phyloP scores from a whole-genome alignment of 2,329 filamentous ascomycete genomes.

The Fusarium sp. region DNA sequence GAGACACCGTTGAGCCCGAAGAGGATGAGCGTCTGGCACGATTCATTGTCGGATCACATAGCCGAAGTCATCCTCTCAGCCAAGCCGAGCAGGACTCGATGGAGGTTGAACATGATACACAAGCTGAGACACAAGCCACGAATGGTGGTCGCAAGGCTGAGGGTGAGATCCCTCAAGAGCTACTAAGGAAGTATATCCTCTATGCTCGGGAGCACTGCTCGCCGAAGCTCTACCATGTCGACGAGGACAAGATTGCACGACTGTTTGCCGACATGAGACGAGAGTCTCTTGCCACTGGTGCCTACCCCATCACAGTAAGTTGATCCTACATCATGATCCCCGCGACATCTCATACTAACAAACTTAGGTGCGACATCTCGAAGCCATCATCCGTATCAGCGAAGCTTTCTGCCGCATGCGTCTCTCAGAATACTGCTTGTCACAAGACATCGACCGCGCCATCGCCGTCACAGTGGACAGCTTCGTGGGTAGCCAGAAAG shows the following conservation, averaged over 20 bases:
- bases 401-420: slow-evolving; percentile 98
- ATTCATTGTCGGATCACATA: slow-evolving; percentile 95
- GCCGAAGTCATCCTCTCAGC: slow-evolving; percentile 80
- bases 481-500: slow-evolving; percentile 95
- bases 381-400: slow-evolving; percentile 95
- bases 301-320: slow-evolving; percentile 96
- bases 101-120: slow-evolving; percentile 69
- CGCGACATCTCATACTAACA: slow-evolving; percentile 17
- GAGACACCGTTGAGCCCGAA: slow-evolving; percentile 90
- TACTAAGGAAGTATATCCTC: slow-evolving; percentile 95
- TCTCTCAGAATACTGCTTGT: slow-evolving; percentile 91
- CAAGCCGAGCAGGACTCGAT: slow-evolving; percentile 65
- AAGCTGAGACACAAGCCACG: slow-evolving; percentile 49
- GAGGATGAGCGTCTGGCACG: slow-evolving; percentile 94
- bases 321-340: neutral
- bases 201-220: slow-evolving; percentile 90
- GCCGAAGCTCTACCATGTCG: slow-evolving; percentile 96
- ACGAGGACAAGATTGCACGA: slow-evolving; percentile 94
- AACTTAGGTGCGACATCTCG: slow-evolving; percentile 89
- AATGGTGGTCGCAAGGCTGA: slow-evolving; percentile 46
- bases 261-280: slow-evolving; percentile 96
- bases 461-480: slow-evolving; percentile 97
- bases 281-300: slow-evolving; percentile 91
- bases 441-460: slow-evolving; percentile 92
- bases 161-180: slow-evolving; percentile 86